A percentile compares a stretch with the other conserved stretches of the same genome.
phyloP scores from a whole-genome alignment of 352 stramenopile genomes.

The Phytophthora nicotianae region DNA sequence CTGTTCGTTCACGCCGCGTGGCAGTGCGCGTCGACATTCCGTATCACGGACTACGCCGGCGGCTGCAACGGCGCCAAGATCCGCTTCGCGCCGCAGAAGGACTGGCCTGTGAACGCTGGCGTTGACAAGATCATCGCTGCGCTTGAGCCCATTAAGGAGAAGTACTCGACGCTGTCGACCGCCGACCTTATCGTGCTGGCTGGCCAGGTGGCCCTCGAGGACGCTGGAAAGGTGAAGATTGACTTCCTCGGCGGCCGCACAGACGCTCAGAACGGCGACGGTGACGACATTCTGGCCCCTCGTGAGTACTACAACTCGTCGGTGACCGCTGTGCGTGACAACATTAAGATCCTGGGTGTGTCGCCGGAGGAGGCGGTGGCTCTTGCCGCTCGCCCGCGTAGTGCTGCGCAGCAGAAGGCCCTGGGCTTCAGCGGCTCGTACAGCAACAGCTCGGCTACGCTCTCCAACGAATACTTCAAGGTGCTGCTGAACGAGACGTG shows the following conservation, averaged over 20 bases:
- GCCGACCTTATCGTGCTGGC: slow-evolving; percentile 94
- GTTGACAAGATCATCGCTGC: slow-evolving; percentile 73
- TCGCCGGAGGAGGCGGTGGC: slow-evolving; percentile 93
- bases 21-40: slow-evolving; percentile 90
- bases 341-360: slow-evolving; percentile 94
- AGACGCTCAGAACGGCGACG: slow-evolving; percentile 78
- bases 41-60: slow-evolving; percentile 71
- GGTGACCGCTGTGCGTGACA: slow-evolving; percentile 85
- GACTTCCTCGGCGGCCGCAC: slow-evolving; percentile 43
- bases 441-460: slow-evolving; percentile 69
- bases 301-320: slow-evolving; percentile 82
- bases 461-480: slow-evolving; percentile 75
- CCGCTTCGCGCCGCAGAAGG: slow-evolving; percentile 80
- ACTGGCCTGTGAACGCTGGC: slow-evolving; percentile 87
- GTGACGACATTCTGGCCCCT: slow-evolving; percentile 86
- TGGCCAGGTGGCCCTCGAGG: slow-evolving; percentile 43
- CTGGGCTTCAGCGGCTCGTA: slow-evolving; percentile 87
- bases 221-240: slow-evolving; percentile 24
- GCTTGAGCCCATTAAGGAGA: slow-evolving; percentile 86
- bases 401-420: slow-evolving; percentile 89
- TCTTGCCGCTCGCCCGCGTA: slow-evolving; percentile 87
- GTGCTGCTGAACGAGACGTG: slow-evolving; percentile 31
- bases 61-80: slow-evolving; percentile 89
- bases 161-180: slow-evolving; percentile 89
- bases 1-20: slow-evolving; percentile 85